Evolutionary conservation across 345 rosid species (phyloP), one percentile per base, ranked within the genome.

Genomic region (Pugionium cornutum): DNA sequence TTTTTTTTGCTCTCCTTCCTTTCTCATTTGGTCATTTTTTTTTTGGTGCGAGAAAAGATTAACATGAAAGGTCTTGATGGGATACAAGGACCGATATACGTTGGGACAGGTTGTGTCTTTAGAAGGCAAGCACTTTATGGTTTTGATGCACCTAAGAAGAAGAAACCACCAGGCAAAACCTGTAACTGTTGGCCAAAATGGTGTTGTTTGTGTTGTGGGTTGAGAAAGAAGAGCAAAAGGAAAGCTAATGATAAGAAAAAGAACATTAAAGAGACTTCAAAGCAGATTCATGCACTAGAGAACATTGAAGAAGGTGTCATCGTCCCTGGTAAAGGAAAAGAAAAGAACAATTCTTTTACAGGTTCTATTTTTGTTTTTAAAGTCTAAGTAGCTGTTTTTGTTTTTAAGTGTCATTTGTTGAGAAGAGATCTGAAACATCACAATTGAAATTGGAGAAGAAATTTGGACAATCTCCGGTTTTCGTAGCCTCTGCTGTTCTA

Each of bases 41-140:
- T 35, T 41, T 33, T 8, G 32, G 44, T 49, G 29, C 57, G 40
- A 31, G 64, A 73, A 74, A 88, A 92, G 98, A 88, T 92, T 73
- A 92, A 92, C 75, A 88, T 92, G 98, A 92, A 92, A 81, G 98
- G 98, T 52, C 77, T 89, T n/a, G 98, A 92, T 72, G 98, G 98
- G 42, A 72, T 89, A 60, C 98, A 92, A 86, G 98, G 98, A 55
- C 98, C 98, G 5, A 89, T 89, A 47, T 92, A 92, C 49, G 98
- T 89, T 0, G 98, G 98, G 54, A 92, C 98, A 29, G 98, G 98
- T 45, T 92, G 98, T 70, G 97, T 92, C 54, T 92, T 31, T 92
- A 92, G 18, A 18, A 18, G 18, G 18, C 18, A 18, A 18, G 18
- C 18, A 18, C 18, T 18, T 18, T 18, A 18, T 48, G 98, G 96